Base-by-base conservation (phyloP, 1,284 basidiomycete genomes). In the Peniophora sp. region DNA sequence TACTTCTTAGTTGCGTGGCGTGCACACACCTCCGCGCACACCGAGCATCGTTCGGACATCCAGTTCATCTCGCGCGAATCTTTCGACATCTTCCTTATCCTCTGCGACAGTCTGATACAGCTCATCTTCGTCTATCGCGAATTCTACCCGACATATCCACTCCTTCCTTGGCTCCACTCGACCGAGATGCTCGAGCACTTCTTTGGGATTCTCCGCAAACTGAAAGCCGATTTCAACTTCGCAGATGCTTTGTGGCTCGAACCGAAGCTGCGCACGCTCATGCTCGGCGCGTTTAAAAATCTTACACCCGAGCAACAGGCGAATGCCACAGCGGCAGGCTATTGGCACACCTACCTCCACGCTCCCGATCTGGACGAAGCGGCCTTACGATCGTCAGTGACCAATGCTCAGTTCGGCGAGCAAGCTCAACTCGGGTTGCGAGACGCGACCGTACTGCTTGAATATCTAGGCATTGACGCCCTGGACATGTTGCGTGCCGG, bases 121-220 rank as follows among this genome's bases (percentile, higher is more conserved):
- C 61, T 72, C 0, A 53, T 72, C 2, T n/a, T 67, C 19, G 58
- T 64, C 39, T 59, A 72, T 53, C 65, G 65, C 2, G 58, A 68
- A 19, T 39, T 50, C 20, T 53, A 54, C 1, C 32, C 49, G 3
- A 11, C 45, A 1, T 48, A 51, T 10, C 70, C 71, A 0, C 57
- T 74, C 0, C 56, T 71, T 2, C 70, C 66, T 1, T 75, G 71
- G 71, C 62, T 73, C 6, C 64, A 69, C 52, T 69, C 68, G 11
- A 72, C 62, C 0, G 68, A 74, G 50, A 34, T 59, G 0, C 65
- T 64, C 51, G 68, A 74, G 46, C 69, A 72, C 52, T 49, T 62
- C 14, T 72, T 72, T 56, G 67, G 64, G 1, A 55, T 58, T 24
- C 23, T 57, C 3, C 59, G 64, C 0, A 53, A 65, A 25, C 45